phyloP scores from a whole-genome alignment of 176 grass and related monocot genomes.

The Oryza brachyantha region DNA sequence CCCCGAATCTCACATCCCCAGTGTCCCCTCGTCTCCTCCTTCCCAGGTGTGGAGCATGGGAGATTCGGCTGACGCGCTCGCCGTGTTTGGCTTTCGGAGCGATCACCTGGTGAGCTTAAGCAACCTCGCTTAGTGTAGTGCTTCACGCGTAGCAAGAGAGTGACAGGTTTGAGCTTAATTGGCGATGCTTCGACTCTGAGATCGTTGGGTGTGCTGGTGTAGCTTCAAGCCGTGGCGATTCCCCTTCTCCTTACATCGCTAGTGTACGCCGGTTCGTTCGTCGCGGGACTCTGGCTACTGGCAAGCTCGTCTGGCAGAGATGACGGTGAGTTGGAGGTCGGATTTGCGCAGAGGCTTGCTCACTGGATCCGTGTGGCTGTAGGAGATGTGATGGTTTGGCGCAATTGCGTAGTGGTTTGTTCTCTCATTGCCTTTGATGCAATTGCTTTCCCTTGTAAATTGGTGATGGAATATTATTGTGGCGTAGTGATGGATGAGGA shows the following conservation, averaged over 20 bases:
- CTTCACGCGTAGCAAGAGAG: background rate
- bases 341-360: slow-evolving; percentile 27
- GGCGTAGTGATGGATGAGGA: background rate
- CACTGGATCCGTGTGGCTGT: slow-evolving; percentile 27
- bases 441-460: background rate
- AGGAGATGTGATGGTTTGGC: slow-evolving; percentile 69
- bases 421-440: background rate
- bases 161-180: background rate
- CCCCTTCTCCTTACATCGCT: slow-evolving; percentile 75
- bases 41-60: slow-evolving; percentile 30
- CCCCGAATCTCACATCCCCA: background rate
- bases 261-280: slow-evolving; percentile 64
- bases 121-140: background rate
- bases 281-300: slow-evolving; percentile 39
- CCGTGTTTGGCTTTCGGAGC: slow-evolving; percentile 59
- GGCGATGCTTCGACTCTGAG: slow-evolving; percentile 32
- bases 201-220: slow-evolving; percentile 25
- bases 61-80: slow-evolving; percentile 37
- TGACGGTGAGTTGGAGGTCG: background rate
- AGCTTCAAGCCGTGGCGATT: slow-evolving; percentile 65
- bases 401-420: slow-evolving; percentile 82
- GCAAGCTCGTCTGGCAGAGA: slow-evolving; percentile 3
- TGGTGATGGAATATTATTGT: background rate
- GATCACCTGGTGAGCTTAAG: slow-evolving; percentile 52
- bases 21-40: background rate